A percentile compares a stretch with the other conserved stretches of the same genome.
Evolutionary conservation across 345 rosid species (phyloP).

Genomic region (Citrus reticulata): DNA sequence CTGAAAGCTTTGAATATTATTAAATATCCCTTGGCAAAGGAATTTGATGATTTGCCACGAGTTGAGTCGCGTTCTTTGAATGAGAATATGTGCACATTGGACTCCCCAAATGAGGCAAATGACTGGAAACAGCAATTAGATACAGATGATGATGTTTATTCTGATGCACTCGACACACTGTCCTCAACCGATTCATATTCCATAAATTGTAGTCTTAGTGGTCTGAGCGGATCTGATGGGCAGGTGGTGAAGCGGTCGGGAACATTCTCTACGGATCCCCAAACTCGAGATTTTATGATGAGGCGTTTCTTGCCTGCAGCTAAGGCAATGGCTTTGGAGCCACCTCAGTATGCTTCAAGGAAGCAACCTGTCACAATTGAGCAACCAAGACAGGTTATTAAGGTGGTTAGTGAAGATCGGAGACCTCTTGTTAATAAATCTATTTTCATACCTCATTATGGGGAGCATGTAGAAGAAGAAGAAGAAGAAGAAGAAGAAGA

Average conservation of each 20-base stretch:
- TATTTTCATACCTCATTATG: conserved; percentile 24
- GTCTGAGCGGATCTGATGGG: conserved; percentile 54
- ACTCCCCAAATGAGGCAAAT: conserved; percentile 20
- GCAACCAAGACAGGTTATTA: conserved; percentile 43
- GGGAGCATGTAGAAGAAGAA: conserved; percentile 30
- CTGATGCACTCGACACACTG: conserved; percentile 71
- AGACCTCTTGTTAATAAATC: conserved; percentile 30
- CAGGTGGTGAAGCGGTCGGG: conserved; percentile 38
- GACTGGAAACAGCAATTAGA: conserved; percentile 20
- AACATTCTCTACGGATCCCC: conserved; percentile 45
- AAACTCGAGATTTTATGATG: conserved; percentile 81
- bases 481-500: conserved; percentile 33
- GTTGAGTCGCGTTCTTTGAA: not conserved
- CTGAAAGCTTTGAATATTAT: conserved; percentile 26
- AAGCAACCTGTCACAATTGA: conserved; percentile 47
- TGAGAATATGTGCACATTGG: conserved; percentile 16
- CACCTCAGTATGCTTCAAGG: conserved; percentile 58
- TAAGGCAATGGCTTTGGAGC: conserved; percentile 81
- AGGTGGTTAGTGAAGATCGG: conserved; percentile 27
- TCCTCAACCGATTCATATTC: conserved; percentile 55
- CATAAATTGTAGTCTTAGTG: conserved; percentile 48
- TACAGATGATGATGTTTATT: conserved; percentile 47
- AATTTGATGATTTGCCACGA: conserved; percentile 17
- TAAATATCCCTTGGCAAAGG: conserved; percentile 25
- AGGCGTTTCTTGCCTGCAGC: conserved; percentile 95